Percentiles rank a stretch among this genome's conserved stretches.
Conservation (phyloP, 306 rosid species). For the Cucurbita argyrosperma region DNA sequence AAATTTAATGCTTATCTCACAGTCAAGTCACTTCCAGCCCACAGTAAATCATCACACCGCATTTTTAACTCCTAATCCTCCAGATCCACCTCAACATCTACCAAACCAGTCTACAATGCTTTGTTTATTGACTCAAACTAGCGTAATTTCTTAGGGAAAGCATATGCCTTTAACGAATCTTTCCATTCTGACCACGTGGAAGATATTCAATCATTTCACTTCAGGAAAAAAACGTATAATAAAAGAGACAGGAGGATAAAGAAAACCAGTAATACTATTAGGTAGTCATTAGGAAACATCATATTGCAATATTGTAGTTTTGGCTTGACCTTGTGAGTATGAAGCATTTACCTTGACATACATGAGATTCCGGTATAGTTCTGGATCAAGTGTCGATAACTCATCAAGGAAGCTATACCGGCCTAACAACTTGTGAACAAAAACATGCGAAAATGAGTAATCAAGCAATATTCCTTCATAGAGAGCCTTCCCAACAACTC, state of each 20-base stretch:
- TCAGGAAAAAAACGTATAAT: not conserved
- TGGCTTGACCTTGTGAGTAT: not conserved
- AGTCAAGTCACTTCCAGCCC: not conserved
- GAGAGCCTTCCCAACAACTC: conserved; percentile 95
- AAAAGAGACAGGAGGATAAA: not conserved
- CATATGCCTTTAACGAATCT: not conserved
- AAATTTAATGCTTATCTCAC: not conserved
- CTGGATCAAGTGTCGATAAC: conserved; percentile 89
- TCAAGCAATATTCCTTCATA: conserved; percentile 95
- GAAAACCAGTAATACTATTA: not conserved
- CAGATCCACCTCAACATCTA: not conserved
- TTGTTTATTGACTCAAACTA: not conserved
- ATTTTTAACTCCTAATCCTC: not conserved
- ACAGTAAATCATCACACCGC: not conserved
- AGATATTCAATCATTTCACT: not conserved
- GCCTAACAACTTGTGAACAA: conserved; percentile 85
- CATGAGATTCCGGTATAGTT: conserved; percentile 82
- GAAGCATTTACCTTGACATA: conserved; percentile 71
- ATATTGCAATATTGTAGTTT: not conserved
- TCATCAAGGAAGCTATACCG: conserved; percentile 95
- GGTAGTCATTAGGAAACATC: not conserved
- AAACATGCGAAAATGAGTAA: conserved; percentile 88
- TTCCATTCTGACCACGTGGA: not conserved
- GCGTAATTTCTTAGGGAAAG: not conserved
- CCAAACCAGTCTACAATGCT: not conserved